Base-by-base conservation (phyloP, 2,329 filamentous ascomycete species). In the Ascosphaera pollenicola region DNA sequence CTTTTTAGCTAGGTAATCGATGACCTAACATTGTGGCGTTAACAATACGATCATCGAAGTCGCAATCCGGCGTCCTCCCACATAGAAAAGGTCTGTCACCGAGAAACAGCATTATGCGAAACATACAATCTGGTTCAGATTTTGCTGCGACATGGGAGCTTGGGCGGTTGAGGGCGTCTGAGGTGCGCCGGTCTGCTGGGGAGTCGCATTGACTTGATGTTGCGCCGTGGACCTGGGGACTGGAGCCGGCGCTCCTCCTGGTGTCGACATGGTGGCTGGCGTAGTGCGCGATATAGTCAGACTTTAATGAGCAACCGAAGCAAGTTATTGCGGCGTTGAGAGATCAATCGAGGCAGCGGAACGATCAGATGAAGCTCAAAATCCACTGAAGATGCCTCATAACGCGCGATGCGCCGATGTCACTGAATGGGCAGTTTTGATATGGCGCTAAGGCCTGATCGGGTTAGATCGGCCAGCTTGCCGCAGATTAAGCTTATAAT, bases 1-100 rank as follows among this genome's bases (percentile, higher is more conserved):
- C 47, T 94, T 85, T 57, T 98, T 98, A 2, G 84, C 73, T 1
- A 98, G 67, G 56, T 98, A 98, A 49, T 98, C 89, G 7, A 93
- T 85, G 3, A 98, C 76, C 75, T 79, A 50, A 28, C 26, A 28
- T 32, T 37, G 18, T 31, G 36, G 39, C 30, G 30, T 11, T 17
- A 28, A 19, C 8, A 41, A 28, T 42, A 30, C 36, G 32, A 31
- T 21, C n/a, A 36, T 15, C 19, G 17, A 40, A 37, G 35, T n/a
- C 16, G 21, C 15, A 39, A 13, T 36, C 11, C 32, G 44, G 41
- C 21, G 39, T 17, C 24, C 13, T 28, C 24, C 13, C 24, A 7
- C 24, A 7, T 13, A 8, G 8, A 10, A 8, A 24, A 37, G 13
- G 18, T 8, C 36, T 8, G 13, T 15, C 5, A 17, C 8, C 7